Evolutionary conservation across 495 filamentous ascomycete genomes (phyloP).

Genomic region (Evansstolkia leycettana): DNA sequence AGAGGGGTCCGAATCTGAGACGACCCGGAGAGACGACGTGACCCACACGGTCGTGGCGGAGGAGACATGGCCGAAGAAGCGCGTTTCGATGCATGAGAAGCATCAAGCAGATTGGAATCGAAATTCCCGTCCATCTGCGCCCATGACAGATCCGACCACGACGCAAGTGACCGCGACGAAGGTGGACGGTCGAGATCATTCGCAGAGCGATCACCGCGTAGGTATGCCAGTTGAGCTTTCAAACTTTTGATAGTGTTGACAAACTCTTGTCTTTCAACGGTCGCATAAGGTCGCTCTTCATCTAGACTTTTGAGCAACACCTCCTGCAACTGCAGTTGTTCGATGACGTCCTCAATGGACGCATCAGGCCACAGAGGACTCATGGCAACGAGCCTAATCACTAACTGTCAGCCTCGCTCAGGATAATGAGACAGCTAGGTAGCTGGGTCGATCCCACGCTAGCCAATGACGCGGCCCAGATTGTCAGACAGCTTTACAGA

Average conservation of each 20-base stretch:
- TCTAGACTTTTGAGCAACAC: conserved; percentile 28
- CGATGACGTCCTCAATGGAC: conserved; percentile 16
- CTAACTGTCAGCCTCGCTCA: no score
- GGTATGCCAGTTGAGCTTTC: conserved; percentile 10
- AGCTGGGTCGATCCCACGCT: no score
- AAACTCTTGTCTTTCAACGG: conserved; percentile 13
- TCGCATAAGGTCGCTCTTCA: conserved; percentile 14
- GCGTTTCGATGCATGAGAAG: neutral
- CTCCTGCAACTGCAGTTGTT: conserved; percentile 25
- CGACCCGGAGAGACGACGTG: neutral
- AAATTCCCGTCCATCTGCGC: conserved; percentile 9
- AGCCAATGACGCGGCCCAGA: no score
- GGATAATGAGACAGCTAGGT: no score
- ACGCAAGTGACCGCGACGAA: neutral
- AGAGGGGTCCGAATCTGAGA: neutral
- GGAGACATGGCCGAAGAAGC: conserved; percentile 2
- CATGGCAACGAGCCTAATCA: conserved; percentile 4
- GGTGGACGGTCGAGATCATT: neutral
- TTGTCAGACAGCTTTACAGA: no score
- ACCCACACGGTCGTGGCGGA: conserved; percentile 1
- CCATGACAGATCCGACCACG: neutral
- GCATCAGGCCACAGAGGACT: conserved; percentile 3
- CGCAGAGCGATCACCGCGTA: conserved; percentile 6
- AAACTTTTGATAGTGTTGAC: conserved; percentile 9
- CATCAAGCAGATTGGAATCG: conserved; percentile 1